Conservation (phyloP, 257 asterid genomes). For the Fraxinus cuspidata region DNA sequence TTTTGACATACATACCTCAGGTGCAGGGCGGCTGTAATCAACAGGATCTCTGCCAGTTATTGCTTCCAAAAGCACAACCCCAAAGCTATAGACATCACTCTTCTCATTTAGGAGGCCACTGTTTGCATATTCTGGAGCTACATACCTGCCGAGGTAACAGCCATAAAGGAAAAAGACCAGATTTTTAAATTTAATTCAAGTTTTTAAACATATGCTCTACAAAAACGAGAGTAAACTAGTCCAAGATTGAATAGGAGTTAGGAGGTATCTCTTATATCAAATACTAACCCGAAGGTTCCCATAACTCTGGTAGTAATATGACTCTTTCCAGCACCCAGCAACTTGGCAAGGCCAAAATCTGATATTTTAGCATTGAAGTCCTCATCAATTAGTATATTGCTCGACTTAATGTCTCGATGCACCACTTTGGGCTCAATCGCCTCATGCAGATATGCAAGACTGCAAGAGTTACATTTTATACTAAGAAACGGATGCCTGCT, state of each 20-base stretch:
- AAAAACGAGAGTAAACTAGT: background rate
- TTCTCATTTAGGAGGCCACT: constrained; percentile 76
- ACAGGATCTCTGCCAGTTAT: constrained; percentile 85
- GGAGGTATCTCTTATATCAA: background rate
- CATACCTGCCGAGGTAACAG: constrained; percentile 46
- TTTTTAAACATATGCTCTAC: background rate
- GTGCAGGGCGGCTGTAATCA: constrained; percentile 65
- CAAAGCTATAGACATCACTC: constrained; percentile 81
- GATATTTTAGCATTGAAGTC: constrained; percentile 84
- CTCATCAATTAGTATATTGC: constrained; percentile 78
- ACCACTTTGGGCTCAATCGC: constrained; percentile 89
- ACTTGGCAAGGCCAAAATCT: constrained; percentile 90
- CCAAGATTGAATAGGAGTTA: background rate
- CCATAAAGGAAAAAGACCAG: background rate
- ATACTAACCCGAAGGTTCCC: constrained; percentile 89
- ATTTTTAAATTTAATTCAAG: background rate
- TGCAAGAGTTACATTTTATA: constrained; percentile 33
- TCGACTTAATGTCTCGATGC: constrained; percentile 80
- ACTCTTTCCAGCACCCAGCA: constrained; percentile 78
- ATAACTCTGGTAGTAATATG: constrained; percentile 85
- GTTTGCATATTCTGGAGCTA: constrained; percentile 88
- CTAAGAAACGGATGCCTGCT: background rate
- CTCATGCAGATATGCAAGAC: constrained; percentile 83
- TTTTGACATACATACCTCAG: constrained; percentile 48
- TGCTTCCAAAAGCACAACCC: constrained; percentile 75